Evolutionary conservation across 2,329 filamentous ascomycete species (phyloP), one percentile per base, ranked within the genome.

Genomic region (Sclerotinia minor): DNA sequence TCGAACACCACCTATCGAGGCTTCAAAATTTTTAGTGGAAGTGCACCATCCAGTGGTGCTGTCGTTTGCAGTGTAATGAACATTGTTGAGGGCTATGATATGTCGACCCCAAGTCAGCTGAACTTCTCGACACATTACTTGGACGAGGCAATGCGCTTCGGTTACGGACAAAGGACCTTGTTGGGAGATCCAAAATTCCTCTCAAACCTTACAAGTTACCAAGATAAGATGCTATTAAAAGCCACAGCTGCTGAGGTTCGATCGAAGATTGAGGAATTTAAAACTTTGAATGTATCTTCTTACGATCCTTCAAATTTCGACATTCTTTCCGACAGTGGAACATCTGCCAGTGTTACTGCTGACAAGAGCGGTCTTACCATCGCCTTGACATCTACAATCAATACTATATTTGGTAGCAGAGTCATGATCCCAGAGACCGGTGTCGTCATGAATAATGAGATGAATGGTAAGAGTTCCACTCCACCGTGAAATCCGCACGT

Each of bases 61-160:
- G 88, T 97, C 1, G 87, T 87, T 5, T 81, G 96, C 73, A 88
- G 86, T 67, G 88, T 89, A 3, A 82, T 98, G 75, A 96, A 95
- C 68, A 90, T 89, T 32, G 79, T 94, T 53, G 84, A 89, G 69
- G 90, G 90, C 0, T 96, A 92, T 74, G 79, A 85, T 0, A 87
- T 94, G 59, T 88, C 86, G 24, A 79, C 86, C 17, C 79, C 83
- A 1, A 63, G 59, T 79, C 80, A 1, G 80, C 78, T 85, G 38
- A 88, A 90, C 71, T 74, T 89, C 4, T 89, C 85, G 61, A 90
- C 87, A 0, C 89, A 91, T 77, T 81, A 87, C 3, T 79, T 91
- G 60, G 85, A 89, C 69, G 89, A 91, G 78, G 86, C 86, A 7
- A 87, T 90, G 69, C 80, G 87, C 32, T 91, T 90, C 76, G 88